Conservation (phyloP, 176 grass and related monocot species). For the Lolium perenne region DNA sequence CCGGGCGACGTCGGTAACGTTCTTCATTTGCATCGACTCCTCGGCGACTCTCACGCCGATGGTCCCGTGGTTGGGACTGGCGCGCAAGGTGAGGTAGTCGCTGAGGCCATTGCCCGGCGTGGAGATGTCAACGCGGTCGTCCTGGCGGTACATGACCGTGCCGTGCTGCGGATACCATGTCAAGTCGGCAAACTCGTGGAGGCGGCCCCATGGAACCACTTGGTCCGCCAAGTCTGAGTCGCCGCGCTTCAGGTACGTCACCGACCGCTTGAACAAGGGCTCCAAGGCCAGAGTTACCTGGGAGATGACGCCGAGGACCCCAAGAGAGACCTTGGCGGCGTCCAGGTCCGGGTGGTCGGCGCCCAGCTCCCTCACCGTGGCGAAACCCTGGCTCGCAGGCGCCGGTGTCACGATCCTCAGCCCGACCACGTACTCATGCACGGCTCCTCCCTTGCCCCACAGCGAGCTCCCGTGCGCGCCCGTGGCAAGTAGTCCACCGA, state of each 20-base stretch:
- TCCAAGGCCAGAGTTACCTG: background rate
- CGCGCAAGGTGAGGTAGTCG: no score
- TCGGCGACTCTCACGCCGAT: no score
- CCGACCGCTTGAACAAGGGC: background rate
- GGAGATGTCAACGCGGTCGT: conserved; percentile 20
- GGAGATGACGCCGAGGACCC: background rate
- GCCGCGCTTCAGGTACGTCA: background rate
- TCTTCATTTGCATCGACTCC: no score
- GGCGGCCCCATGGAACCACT: background rate
- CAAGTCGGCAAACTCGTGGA: conserved; percentile 23
- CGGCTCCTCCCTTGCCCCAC: no score
- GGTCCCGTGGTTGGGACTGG: no score
- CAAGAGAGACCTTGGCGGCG: conserved; percentile 1
- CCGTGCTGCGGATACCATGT: conserved; percentile 18
- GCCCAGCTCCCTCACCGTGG: conserved; percentile 25
- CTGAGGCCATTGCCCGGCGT: no score
- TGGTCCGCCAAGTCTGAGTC: conserved; percentile 27
- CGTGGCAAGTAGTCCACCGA: conserved; percentile 59
- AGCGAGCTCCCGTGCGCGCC: conserved; percentile 9
- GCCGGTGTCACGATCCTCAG: background rate
- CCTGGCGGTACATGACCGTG: conserved; percentile 32
- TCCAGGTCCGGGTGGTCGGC: conserved; percentile 50
- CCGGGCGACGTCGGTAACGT: background rate
- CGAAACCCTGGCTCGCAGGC: background rate
- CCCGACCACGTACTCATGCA: background rate